Evolutionary conservation across 768 basidiomycete genomes (phyloP), one percentile per base, ranked within the genome.

Genomic region (Serendipita sp.): DNA sequence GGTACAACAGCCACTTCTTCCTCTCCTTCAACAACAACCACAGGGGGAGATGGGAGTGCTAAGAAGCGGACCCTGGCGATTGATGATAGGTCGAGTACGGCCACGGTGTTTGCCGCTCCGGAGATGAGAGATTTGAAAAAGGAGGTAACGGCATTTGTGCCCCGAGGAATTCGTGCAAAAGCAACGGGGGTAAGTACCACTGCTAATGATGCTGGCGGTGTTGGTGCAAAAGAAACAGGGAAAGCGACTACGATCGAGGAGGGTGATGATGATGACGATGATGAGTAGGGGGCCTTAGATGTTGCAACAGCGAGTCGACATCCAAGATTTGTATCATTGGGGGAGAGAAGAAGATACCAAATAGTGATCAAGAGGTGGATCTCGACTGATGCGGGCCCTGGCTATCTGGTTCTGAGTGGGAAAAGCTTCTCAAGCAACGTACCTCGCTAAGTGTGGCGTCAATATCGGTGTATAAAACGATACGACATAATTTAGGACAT

Each of bases 81-180:
- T 2, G 66, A 74, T 7, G 74, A 78, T 8, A 76, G 74, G 48
- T 66, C 78, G 15, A 78, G 77, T 1, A 75, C 81, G 4, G 91
- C 89, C 1, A 88, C 82, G 1, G 85, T 97, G 63, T 85, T 83
- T 23, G 92, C 93, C 2, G 91, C 78, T 51, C 91, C 96, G 3
- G 80, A 91, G 71, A 74, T 99, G 62, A 88, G 95, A 13, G 91
- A 99, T 74, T 78, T 98, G 67, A 91, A 93, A 76, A 93, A 91
- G 74, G 96, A 99, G 73, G 88, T 89, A 7, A 95, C 91, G 0
- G 84, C 89, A 0, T 98, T 99, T 70, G 83, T 97, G 3, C 96
- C 96, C 2, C 56, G 56, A 4, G 56, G 56, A 10, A 60, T 60
- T 60, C 56, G 56, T 28, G 23, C 23, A 18, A 60, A 60, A 35